Base-by-base conservation (phyloP, 192 early-diverging fungal genomes). In the Coemansia sp. region DNA sequence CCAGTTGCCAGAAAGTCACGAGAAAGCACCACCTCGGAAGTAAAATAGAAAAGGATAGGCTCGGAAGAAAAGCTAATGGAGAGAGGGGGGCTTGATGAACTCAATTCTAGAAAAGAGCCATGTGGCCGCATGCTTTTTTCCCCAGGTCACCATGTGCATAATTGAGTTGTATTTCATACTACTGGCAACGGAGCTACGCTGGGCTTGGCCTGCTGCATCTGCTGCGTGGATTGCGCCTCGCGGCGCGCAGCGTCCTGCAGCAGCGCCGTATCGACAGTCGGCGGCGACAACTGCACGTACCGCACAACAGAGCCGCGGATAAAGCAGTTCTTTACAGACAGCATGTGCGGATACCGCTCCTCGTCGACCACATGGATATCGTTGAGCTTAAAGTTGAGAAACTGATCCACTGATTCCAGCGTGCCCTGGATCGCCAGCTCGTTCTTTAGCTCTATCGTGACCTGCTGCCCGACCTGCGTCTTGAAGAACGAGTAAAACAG, bases 401-500 rank as follows among this genome's bases (percentile, higher is more conserved):
- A 99, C 82, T 98, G 98, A 83, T 99, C 98, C 8, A 99, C 98
- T 2, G 96, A 98, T 22, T 95, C 91, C 24, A 99, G 82, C 22
- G 87, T 89, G 12, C 98, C 98, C 29, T 82, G 86, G 44, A 99
- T 94, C 15, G 89, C 85, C 57, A 99, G 71, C 80, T 99, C 98
- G 67, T 99, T 99, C 83, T 99, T 99, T 62, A 99, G 86, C 82
- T 99, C 98, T 8, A 99, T 90, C 8, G 93, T 95, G 17, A 99
- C 95, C 55, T 87, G 78, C 66, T 97, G 90, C 9, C 94, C 95
- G 21, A 99, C 91, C 19, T 98, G 86, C 1, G 96, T 99, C 77
- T 99, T 99, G 86, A 99, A 99, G 68, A 99, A 97, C 29, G 95
- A 98, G 75, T 98, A 99, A 65, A 99, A 99, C n/a, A 99, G 83